Evolutionary conservation across 352 stramenopile genomes (phyloP), one percentile per base, ranked within the genome.

Genomic region (Phytophthora constricta): DNA sequence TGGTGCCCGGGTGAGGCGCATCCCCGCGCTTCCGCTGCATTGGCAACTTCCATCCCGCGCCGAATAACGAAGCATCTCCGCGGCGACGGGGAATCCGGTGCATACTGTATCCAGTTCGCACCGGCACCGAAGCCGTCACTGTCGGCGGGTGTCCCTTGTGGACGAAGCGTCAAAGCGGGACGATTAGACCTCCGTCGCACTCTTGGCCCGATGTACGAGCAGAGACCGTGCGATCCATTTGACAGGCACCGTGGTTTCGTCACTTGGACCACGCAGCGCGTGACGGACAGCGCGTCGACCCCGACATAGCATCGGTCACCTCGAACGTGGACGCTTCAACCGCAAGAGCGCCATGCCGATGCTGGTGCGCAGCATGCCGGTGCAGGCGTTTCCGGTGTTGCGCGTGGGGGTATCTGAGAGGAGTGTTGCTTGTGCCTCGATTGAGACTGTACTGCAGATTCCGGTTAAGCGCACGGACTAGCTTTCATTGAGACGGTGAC

Each of bases 31-130:
- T 47, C 5, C 7, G 28, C 31, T 27, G 23, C 23, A 16, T 58
- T 49, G 42, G 43, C 34, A 52, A 47, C 43, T n/a, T 14, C 22
- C 49, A 43, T 47, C 22, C 13, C 14, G 17, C 17, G 14, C 13
- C 22, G 51, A n/a, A n/a, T n/a, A n/a, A n/a, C n/a, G n/a, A 25
- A 62, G 58, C 58, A 66, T 60, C 58, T 66, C 43, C 39, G 45
- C 45, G 9, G 22, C 10, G 23, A 22, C 16, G 16, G 58, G 42
- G 37, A 58, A 58, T 65, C 58, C 48, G 34, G 39, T 65, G 58
- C 58, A 23, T n/a, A n/a, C n/a, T n/a, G n/a, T 59, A 48, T 48
- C 58, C 31, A 17, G 41, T 17, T 47, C 41, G 41, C 41, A 47
- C 41, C 41, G 41, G 41, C 41, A 23, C 19, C 10, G 9, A 42